phyloP scores from a whole-genome alignment of 495 filamentous ascomycete genomes.

The Hypoxylon cercidicola region DNA sequence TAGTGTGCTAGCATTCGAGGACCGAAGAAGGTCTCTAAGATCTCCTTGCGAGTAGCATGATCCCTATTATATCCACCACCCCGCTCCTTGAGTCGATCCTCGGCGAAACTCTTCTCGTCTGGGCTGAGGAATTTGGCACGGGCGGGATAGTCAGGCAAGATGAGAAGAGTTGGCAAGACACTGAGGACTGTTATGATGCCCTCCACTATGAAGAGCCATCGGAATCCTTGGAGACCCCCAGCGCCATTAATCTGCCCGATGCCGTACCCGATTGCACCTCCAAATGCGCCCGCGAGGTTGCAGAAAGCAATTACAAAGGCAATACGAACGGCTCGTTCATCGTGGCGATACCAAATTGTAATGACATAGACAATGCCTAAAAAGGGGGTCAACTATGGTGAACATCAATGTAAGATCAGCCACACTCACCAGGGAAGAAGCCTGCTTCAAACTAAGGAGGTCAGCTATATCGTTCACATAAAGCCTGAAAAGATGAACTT shows the following conservation, averaged over 20 bases:
- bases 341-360: constrained; percentile 60
- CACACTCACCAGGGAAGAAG: constrained; percentile 52
- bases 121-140: constrained; percentile 73
- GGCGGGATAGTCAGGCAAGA: constrained; percentile 81
- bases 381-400: neutral
- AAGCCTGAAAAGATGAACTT: neutral
- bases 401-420: neutral
- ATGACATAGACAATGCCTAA: constrained; percentile 57
- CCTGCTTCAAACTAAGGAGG: constrained; percentile 44
- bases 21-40: constrained; percentile 67
- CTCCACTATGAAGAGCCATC: constrained; percentile 42
- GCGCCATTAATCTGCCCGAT: constrained; percentile 35
- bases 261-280: constrained; percentile 53
- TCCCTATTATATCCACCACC: constrained; percentile 72
- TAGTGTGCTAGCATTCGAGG: constrained; percentile 76
- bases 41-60: constrained; percentile 65
- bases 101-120: constrained; percentile 68
- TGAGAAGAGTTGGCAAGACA: constrained; percentile 42
- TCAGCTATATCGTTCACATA: constrained; percentile 7
- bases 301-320: constrained; percentile 59
- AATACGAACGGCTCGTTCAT: constrained; percentile 59
- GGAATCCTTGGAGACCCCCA: constrained; percentile 37
- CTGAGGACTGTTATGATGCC: constrained; percentile 29
- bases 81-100: constrained; percentile 64
- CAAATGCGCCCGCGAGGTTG: constrained; percentile 60